Evolutionary conservation across 345 rosid species (phyloP).

Genomic region (Acer yangbiense): DNA sequence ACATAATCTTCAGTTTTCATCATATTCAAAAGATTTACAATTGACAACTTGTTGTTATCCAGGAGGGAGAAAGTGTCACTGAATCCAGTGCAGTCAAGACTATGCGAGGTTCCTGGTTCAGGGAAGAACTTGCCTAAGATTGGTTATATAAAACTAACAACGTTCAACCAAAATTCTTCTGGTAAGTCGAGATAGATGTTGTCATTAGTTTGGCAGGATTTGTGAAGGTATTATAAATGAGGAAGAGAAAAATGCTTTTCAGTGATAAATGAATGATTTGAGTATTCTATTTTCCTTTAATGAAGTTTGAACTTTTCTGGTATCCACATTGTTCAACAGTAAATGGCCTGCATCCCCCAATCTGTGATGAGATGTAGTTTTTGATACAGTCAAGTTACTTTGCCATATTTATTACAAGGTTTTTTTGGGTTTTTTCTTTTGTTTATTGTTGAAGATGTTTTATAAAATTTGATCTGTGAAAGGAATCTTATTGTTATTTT

Average conservation of each 20-base stretch:
- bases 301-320: neutral
- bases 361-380: neutral
- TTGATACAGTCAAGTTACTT: neutral
- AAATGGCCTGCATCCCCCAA: neutral
- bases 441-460: neutral
- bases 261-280: neutral
- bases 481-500: neutral
- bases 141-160: constrained; percentile 86
- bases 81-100: constrained; percentile 89
- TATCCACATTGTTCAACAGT: neutral
- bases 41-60: constrained; percentile 27
- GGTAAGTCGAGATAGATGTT: constrained; percentile 41
- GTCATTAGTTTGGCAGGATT: constrained; percentile 6
- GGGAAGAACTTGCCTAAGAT: constrained; percentile 69
- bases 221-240: neutral
- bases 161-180: constrained; percentile 89
- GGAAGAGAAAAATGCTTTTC: neutral
- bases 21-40: neutral
- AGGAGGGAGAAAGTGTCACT: constrained; percentile 84
- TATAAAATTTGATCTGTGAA: neutral
- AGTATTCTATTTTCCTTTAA: neutral
- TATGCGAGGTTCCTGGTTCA: constrained; percentile 72
- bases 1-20: neutral
- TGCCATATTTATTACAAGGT: neutral
- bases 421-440: neutral